Evolutionary conservation across 495 filamentous ascomycete species (phyloP).

Genomic region (Penicillium lagena): DNA sequence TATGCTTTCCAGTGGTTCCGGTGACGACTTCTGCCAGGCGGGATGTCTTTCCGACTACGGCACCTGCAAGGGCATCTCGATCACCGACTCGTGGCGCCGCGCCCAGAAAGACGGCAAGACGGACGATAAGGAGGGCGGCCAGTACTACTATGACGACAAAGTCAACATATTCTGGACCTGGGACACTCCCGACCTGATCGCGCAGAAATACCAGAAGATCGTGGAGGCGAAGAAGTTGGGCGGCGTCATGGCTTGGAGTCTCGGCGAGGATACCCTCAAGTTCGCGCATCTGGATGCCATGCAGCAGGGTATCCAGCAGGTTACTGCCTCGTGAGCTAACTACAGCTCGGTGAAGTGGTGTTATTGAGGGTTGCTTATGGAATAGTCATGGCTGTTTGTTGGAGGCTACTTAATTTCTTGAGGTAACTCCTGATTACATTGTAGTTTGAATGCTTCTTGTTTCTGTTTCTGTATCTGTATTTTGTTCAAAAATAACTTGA

Average conservation of each 20-base stretch:
- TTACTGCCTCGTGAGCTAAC: background rate
- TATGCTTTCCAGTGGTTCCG: slow-evolving; percentile 16
- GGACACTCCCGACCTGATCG: slow-evolving; percentile 59
- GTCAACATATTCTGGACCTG: slow-evolving; percentile 68
- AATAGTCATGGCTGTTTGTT: too few relatives aligned
- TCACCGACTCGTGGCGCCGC: slow-evolving; percentile 35
- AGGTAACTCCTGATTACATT: too few relatives aligned
- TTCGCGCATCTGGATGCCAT: slow-evolving; percentile 55
- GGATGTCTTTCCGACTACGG: slow-evolving; percentile 38
- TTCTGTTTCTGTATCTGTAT: too few relatives aligned
- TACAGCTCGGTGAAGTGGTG: too few relatives aligned
- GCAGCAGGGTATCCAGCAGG: slow-evolving; percentile 35
- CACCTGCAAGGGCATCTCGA: slow-evolving; percentile 33
- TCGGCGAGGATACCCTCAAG: slow-evolving; percentile 62
- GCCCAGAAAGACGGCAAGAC: slow-evolving; percentile 49
- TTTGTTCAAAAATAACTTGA: too few relatives aligned
- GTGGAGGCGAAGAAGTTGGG: slow-evolving; percentile 53
- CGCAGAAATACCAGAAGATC: slow-evolving; percentile 56
- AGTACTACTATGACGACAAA: slow-evolving; percentile 60
- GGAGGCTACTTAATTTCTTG: too few relatives aligned
- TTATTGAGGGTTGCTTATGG: too few relatives aligned
- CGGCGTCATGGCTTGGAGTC: slow-evolving; percentile 67
- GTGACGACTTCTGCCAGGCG: slow-evolving; percentile 29
- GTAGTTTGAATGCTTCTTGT: too few relatives aligned
- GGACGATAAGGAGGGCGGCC: slow-evolving; percentile 54